A percentile compares a stretch with the other conserved stretches of the same genome.
phyloP scores from a whole-genome alignment of 129 eudicot species.

The Daucus carota region DNA sequence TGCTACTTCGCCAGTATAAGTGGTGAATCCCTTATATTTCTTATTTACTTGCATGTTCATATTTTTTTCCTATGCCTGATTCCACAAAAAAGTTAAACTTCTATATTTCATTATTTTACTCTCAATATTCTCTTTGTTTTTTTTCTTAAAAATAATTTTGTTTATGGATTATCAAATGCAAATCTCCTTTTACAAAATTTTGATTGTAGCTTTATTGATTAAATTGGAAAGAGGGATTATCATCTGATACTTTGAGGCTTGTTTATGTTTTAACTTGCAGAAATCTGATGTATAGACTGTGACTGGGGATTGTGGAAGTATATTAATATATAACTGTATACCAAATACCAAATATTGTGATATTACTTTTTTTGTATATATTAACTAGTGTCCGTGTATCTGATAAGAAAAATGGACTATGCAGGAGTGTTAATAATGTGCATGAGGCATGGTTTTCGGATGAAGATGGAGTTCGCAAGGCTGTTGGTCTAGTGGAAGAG shows the following conservation, averaged over 20 bases:
- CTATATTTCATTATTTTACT: neutral
- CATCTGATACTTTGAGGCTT: neutral
- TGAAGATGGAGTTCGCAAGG: conserved; percentile 73
- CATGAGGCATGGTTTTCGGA: conserved; percentile 96
- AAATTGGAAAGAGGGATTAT: neutral
- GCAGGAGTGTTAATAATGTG: conserved; percentile 75
- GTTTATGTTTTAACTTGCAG: neutral
- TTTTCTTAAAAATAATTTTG: no score
- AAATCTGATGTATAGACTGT: neutral
- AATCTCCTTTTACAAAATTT: neutral
- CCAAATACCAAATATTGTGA: neutral
- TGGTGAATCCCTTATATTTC: conserved; percentile 35
- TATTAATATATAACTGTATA: neutral
- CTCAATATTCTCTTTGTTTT: no score
- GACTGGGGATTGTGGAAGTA: neutral
- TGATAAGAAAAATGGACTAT: neutral
- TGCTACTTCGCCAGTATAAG: conserved; percentile 66
- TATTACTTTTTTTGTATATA: neutral
- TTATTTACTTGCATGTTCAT: neutral
- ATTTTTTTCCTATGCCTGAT: neutral
- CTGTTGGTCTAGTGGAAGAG: conserved; percentile 65
- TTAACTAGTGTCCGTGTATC: neutral
- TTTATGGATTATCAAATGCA: neutral
- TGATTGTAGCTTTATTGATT: neutral
- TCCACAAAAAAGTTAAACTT: neutral